Evolutionary conservation across 106 monocot genomes (phyloP), one percentile per base, ranked within the genome.

Genomic region (Hemerocallis citrina): DNA sequence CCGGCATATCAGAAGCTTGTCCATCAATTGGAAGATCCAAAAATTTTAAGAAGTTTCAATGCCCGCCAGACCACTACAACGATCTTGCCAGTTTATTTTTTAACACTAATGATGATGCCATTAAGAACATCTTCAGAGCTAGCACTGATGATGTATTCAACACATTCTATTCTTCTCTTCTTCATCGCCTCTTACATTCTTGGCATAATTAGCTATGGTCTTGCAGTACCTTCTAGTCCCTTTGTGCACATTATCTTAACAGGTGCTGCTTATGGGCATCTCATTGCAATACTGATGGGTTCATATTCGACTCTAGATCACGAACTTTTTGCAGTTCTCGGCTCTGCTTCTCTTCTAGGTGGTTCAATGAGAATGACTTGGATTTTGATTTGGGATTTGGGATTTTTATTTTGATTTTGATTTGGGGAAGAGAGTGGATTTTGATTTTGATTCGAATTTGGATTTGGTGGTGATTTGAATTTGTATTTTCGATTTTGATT

Each of bases 291-390:
- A 74, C 50, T 88, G 39, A 64, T 88, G 65, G 74, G 79, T 29
- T 59, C 68, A 10, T 29, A 46, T 23, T 84, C 88, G 22, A 72
- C 70, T 7, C 71, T 93, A 1, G 88, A 93, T 60, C 93, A 88
- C 58, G 84, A 88, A 7, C 79, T 93, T 21, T 82, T 88, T 64
- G 88, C 93, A 2, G 81, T 88, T 24, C 79, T 93, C 27, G 93
- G 93, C 2, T 82, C 88, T 34, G 85, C 88, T 50, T 81, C 88
- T 15, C 68, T 88, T 48, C 69, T 88, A 3, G 93, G 85, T 46
- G 88, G 85, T 41, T 74, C 93, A 42, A 79, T 93, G 85, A 81
- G 93, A 58, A 85, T 85, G 78, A 93, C 93, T 1, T n/a, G n/a
- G n/a, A n/a, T n/a, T n/a, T n/a, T n/a, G n/a, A n/a, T n/a, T n/a